Base-by-base conservation (phyloP, 257 asterid genomes). In the Jaltomata sinuosa region DNA sequence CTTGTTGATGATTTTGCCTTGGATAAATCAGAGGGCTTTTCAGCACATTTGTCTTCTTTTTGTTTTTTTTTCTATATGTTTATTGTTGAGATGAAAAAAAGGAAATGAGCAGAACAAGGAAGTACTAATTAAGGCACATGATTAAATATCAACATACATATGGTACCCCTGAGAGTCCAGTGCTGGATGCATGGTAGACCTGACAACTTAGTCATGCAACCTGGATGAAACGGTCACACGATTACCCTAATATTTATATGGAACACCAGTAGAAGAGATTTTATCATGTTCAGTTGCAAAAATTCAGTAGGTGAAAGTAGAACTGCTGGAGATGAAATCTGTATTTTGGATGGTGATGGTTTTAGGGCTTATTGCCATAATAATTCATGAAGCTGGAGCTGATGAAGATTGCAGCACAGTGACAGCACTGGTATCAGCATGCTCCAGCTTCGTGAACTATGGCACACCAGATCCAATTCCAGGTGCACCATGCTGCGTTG, bases 391-490 rank as follows among this genome's bases (percentile, higher is more conserved):
- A 82, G 12, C 14, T 82, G 65, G 40, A 61, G 29, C 7, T 88
- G 22, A 80, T 50, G 61, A 72, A 6, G 98, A 93, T 42, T 96
- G 98, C 89, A 82, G 74, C 77, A 93, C 95, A 10, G 93, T 94
- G 62, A 92, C 90, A 19, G 97, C 90, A 12, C 86, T 94, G 3
- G 84, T 94, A 50, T 93, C 98, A 1, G 89, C 98, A 3, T 93
- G 99, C 76, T 90, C 97, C 18, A 91, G 85, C 87, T 96, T 94
- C 85, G 93, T 91, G 36, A 62, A 32, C 12, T 79, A 84, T 64
- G 98, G 99, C 31, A 52, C 91, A 2, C 97, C 98, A 0, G 98
- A 96, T 62, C 98, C 98, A 4, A 55, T 88, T 0, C 98, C 94
- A 0, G 96, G 91, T 54, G 91, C 95, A 3, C 97, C 99, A 8